phyloP scores from a whole-genome alignment of 148 eudicot genomes.

The Camellia japonica region DNA sequence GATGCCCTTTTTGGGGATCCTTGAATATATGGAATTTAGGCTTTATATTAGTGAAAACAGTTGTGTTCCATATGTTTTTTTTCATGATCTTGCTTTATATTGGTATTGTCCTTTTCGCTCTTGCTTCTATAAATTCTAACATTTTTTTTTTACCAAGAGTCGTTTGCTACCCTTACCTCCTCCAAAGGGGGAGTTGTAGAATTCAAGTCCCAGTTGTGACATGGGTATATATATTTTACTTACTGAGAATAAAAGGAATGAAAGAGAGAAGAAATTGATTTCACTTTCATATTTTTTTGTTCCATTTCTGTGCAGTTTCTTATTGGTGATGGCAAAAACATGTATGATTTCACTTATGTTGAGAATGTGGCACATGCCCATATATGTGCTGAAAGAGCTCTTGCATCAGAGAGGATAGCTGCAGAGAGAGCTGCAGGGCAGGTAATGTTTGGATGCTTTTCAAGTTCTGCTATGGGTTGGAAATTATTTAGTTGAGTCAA shows the following conservation, averaged over 20 bases:
- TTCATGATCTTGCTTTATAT: neutral
- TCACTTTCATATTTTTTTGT: neutral
- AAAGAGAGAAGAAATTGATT: neutral
- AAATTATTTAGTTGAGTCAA: neutral
- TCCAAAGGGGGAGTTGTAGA: too few species aligned
- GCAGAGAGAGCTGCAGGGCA: slow-evolving; percentile 90
- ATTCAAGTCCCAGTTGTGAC: neutral
- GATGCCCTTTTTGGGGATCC: neutral
- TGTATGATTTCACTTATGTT: slow-evolving; percentile 94
- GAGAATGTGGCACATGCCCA: slow-evolving; percentile 99
- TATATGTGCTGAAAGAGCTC: slow-evolving; percentile 96
- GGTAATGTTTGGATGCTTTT: slow-evolving; percentile 43
- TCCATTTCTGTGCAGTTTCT: slow-evolving; percentile 51
- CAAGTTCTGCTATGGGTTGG: neutral
- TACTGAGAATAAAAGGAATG: neutral
- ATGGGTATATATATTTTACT: neutral
- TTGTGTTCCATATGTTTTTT: neutral
- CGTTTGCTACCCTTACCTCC: neutral
- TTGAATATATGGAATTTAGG: neutral
- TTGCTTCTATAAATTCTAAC: neutral
- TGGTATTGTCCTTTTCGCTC: neutral
- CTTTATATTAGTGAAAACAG: neutral
- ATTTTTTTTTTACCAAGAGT: neutral
- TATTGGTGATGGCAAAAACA: slow-evolving; percentile 88
- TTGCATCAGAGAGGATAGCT: slow-evolving; percentile 70